Percentiles rank a stretch among this genome's conserved stretches.
Evolutionary conservation across 345 rosid genomes (phyloP).

Genomic region (Triadica sebifera): DNA sequence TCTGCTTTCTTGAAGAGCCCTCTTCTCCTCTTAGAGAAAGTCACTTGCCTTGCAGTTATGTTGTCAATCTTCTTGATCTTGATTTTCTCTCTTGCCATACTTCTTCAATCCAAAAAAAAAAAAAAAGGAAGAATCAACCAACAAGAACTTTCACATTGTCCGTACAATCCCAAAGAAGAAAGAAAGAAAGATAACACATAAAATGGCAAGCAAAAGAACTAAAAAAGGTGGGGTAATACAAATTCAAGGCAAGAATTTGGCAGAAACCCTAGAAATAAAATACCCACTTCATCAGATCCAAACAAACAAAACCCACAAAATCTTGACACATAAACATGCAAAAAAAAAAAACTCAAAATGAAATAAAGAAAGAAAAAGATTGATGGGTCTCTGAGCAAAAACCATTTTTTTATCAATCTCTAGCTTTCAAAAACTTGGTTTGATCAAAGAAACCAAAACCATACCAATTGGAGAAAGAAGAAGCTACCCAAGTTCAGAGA

Average conservation of each 20-base stretch:
- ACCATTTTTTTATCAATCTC: neutral
- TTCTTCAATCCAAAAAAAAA: neutral
- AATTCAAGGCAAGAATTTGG: neutral
- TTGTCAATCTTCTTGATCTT: conserved; percentile 55
- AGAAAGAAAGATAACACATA: neutral
- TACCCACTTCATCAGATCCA: conserved; percentile 34
- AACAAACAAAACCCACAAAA: conserved; percentile 17
- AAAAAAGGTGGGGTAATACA: no score
- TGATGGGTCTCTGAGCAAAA: neutral
- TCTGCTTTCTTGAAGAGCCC: conserved; percentile 56
- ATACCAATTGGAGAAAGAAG: neutral
- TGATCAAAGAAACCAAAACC: conserved; percentile 17
- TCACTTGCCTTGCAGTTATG: conserved; percentile 55
- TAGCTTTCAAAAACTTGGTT: neutral
- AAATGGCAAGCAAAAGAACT: no score
- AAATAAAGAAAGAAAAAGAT: neutral
- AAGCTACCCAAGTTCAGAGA: neutral
- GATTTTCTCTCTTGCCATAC: conserved; percentile 54
- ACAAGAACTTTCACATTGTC: neutral
- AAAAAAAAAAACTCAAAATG: neutral
- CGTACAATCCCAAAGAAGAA: neutral
- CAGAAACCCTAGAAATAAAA: conserved; percentile 38
- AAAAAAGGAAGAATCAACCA: neutral
- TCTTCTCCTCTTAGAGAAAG: conserved; percentile 56
- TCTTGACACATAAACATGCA: conserved; percentile 24